Evolutionary conservation across 2,329 filamentous ascomycete species (phyloP).

Genomic region (Didymella pinodella): DNA sequence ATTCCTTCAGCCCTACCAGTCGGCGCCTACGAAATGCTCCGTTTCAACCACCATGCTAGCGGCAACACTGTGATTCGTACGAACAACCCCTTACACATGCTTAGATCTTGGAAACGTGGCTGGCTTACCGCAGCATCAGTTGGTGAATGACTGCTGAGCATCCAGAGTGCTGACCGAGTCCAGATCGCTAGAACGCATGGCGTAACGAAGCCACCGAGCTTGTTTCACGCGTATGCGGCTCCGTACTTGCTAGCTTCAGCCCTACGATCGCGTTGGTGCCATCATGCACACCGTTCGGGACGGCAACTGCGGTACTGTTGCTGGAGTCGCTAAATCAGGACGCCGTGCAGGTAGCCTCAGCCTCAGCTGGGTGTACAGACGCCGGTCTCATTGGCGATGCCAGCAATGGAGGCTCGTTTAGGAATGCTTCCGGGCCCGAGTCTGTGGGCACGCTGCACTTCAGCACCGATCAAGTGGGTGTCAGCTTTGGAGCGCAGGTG

Average conservation of each 20-base stretch:
- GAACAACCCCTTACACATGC: conserved; percentile 7
- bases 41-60: conserved; percentile 16
- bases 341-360: background rate
- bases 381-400: background rate
- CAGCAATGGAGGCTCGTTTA: background rate
- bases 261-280: conserved; percentile 1
- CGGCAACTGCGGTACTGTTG: background rate
- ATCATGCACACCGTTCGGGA: background rate
- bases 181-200: background rate
- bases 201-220: conserved; percentile 13
- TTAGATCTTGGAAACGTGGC: conserved; percentile 7
- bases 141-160: conserved; percentile 3
- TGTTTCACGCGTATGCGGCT: conserved; percentile 8
- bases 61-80: conserved; percentile 14
- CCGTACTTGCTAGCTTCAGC: conserved; percentile 8
- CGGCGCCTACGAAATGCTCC: conserved; percentile 12
- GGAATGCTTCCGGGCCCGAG: background rate
- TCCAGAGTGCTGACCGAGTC: conserved; percentile 6
- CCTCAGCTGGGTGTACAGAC: conserved; percentile 6
- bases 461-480: conserved; percentile 5
- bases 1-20: conserved; percentile 8
- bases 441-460: background rate
- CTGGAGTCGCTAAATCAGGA: background rate
- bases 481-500: conserved; percentile 13
- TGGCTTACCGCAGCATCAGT: conserved; percentile 17